Base-by-base conservation (phyloP, 345 rosid genomes). In the Hibiscus trionum region DNA sequence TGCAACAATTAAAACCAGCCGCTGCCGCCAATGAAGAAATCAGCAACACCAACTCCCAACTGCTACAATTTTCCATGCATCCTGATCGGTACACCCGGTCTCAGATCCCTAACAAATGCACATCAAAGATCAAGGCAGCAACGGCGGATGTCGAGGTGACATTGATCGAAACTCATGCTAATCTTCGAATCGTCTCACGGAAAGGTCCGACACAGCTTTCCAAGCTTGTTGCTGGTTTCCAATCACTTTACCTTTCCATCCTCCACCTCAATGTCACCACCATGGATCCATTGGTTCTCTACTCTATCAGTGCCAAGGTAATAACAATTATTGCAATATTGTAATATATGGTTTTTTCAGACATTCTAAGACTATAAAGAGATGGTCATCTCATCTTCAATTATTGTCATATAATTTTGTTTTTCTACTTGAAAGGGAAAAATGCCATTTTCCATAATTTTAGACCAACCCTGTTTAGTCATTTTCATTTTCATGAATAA, bases 261-360 rank as follows among this genome's bases (percentile, higher is more conserved):
- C 96, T 91, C 80, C 97, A 91, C 87, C 85, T 91, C 63, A 88
- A 80, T 73, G 81, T 89, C 82, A 81, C 88, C 61, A 77, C 90
- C 76, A 49, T 81, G 74, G 84, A 84, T 72, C 84, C 76, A 4
- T 74, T 84, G 67, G 89, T 82, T 67, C 84, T 91, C 72, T 91
- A 88, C 82, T 88, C 93, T 61, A 87, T 91, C 76, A 89, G 91
- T 78, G 83, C 90, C 70, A 91, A 90, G 97, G 97, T 91, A 86
- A 47, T 57, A 16, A 52, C 57, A 52, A 16, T 16, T 42, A 42
- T 42, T 42, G 47, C 47, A 42, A 10, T 2, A 42, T 37, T 37
- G 42, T 42, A 42, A 42, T 6, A 17, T 16, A 63, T 44, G n/a
- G 46, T n/a, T 63, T 63, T 14, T 58, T 24, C 27, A 39, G 46